phyloP scores from a whole-genome alignment of 2,329 filamentous ascomycete species.

The Aspergillus fructus region DNA sequence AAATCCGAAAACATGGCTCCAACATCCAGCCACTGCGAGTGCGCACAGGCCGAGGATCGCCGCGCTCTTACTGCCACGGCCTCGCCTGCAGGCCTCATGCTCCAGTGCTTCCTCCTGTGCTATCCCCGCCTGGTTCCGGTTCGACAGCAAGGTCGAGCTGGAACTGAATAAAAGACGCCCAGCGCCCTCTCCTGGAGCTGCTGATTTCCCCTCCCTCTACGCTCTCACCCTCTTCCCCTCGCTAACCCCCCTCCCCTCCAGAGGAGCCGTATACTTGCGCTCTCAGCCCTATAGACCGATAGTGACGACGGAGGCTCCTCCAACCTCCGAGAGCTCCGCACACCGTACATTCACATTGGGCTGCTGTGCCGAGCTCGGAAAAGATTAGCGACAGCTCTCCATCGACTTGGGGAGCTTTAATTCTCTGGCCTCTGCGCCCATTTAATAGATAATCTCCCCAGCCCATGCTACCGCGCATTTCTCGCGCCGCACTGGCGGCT shows the following conservation, averaged over 20 bases:
- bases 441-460: slow-evolving; percentile 4
- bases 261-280: not conserved
- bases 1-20: not conserved
- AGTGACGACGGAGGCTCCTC: not conserved
- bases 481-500: slow-evolving; percentile 28
- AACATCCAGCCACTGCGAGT: not conserved
- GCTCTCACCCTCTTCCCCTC: not conserved
- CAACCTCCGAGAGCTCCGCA: slow-evolving; percentile 3
- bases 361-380: not conserved
- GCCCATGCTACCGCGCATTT: slow-evolving; percentile 26
- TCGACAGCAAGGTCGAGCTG: slow-evolving; percentile 15
- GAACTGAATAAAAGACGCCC: slow-evolving; percentile 17
- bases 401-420: not conserved
- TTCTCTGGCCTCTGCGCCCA: not conserved
- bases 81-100: not conserved
- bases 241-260: not conserved
- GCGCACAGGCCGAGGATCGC: slow-evolving; percentile 6
- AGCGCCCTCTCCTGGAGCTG: slow-evolving; percentile 9
- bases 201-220: not conserved
- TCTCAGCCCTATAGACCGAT: not conserved
- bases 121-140: slow-evolving; percentile 31
- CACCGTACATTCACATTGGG: not conserved
- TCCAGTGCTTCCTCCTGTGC: slow-evolving; percentile 3
- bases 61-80: slow-evolving; percentile 16
- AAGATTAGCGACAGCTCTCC: not conserved